Evolutionary conservation across 1,284 basidiomycete genomes (phyloP).

Genomic region (Apiotrichum laibachii): DNA sequence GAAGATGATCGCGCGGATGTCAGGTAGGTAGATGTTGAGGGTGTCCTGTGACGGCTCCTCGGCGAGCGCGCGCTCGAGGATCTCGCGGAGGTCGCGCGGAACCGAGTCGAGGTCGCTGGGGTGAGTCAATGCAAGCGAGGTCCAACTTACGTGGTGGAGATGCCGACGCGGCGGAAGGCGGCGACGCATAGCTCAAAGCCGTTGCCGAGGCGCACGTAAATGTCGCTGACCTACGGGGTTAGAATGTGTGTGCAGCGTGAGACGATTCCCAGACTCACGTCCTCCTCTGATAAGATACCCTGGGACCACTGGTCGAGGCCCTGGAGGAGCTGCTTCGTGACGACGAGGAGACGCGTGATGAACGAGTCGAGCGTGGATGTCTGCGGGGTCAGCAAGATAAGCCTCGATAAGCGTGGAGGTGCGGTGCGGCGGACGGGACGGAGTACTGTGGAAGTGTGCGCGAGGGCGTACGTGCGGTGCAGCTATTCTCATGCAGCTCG

Average conservation of each 20-base stretch:
- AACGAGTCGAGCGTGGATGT: conserved; percentile 64
- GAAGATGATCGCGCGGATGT: conserved; percentile 89
- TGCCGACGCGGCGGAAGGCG: conserved; percentile 80
- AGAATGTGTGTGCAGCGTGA: background rate
- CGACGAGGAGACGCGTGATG: conserved; percentile 88
- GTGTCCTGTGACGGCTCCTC: conserved; percentile 84
- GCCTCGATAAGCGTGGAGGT: background rate
- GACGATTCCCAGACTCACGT: conserved; percentile 31
- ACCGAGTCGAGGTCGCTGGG: conserved; percentile 80
- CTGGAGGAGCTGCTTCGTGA: conserved; percentile 91
- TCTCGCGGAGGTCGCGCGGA: conserved; percentile 80
- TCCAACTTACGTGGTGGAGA: conserved; percentile 79
- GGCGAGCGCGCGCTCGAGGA: conserved; percentile 84
- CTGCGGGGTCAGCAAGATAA: conserved; percentile 13
- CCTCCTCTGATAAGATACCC: conserved; percentile 67
- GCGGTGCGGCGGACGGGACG: background rate
- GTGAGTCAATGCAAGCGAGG: conserved; percentile 9
- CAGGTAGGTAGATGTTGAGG: conserved; percentile 84
- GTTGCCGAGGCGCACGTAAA: conserved; percentile 93
- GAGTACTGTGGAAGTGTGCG: background rate
- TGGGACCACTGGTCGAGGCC: conserved; percentile 85
- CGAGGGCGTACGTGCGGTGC: background rate
- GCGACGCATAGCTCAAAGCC: conserved; percentile 93
- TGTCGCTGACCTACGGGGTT: conserved; percentile 78
- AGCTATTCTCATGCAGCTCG: background rate